Evolutionary conservation across 2,329 filamentous ascomycete species (phyloP).

Genomic region (Remersonia thermophila): DNA sequence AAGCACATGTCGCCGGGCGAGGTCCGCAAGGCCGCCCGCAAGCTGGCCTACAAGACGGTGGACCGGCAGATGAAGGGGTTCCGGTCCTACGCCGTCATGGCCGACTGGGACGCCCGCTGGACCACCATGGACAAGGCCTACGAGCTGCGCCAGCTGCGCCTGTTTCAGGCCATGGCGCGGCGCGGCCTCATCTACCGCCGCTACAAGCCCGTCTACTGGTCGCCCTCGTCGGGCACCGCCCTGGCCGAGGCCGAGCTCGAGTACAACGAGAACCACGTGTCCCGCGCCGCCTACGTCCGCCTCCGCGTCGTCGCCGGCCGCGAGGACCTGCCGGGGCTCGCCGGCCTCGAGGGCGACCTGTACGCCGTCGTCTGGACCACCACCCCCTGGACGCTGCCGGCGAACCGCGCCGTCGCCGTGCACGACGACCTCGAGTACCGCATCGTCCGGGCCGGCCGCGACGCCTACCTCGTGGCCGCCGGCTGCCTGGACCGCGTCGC

Average conservation of each 20-base stretch:
- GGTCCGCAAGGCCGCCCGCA: slow-evolving; percentile 51
- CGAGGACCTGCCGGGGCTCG: slow-evolving; percentile 19
- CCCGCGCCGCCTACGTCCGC: slow-evolving; percentile 63
- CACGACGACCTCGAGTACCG: slow-evolving; percentile 62
- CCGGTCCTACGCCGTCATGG: slow-evolving; percentile 63
- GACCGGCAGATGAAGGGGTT: slow-evolving; percentile 63
- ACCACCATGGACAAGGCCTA: slow-evolving; percentile 67
- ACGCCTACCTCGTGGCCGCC: slow-evolving; percentile 59
- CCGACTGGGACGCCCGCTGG: slow-evolving; percentile 66
- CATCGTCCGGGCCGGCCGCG: slow-evolving; percentile 44
- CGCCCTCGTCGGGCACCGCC: slow-evolving; percentile 63
- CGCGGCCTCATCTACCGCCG: slow-evolving; percentile 64
- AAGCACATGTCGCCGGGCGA: slow-evolving; percentile 39
- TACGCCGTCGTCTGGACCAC: slow-evolving; percentile 96
- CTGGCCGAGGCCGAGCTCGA: slow-evolving; percentile 77
- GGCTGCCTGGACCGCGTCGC: slow-evolving; percentile 52
- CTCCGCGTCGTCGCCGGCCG: slow-evolving; percentile 50
- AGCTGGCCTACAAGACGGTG: slow-evolving; percentile 56
- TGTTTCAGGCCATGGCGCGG: slow-evolving; percentile 65
- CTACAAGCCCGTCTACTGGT: slow-evolving; percentile 81
- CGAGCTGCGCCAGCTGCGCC: slow-evolving; percentile 59
- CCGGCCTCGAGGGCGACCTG: slow-evolving; percentile 35
- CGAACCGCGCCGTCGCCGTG: slow-evolving; percentile 81
- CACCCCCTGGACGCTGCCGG: slow-evolving; percentile 92
- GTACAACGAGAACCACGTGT: slow-evolving; percentile 64